Conservation (phyloP, 768 basidiomycete species). For the Atractiella rhizophila region DNA sequence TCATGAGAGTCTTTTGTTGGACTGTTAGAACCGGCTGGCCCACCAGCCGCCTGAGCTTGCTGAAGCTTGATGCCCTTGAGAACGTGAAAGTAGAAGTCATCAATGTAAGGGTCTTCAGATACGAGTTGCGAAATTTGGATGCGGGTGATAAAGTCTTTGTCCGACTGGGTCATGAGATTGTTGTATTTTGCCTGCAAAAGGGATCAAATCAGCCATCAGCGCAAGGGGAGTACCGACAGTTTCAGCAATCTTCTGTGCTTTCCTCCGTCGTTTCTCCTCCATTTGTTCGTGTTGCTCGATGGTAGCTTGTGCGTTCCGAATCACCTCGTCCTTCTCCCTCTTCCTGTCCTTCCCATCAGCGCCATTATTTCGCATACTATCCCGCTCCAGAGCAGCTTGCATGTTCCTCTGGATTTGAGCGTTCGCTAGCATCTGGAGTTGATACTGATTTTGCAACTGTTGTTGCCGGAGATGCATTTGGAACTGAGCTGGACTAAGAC, state of each 20-base stretch:
- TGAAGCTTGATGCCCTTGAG: conserved; percentile 40
- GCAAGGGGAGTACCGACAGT: conserved; percentile 34
- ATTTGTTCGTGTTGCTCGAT: conserved; percentile 30
- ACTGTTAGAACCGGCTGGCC: not conserved
- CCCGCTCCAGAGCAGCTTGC: conserved; percentile 47
- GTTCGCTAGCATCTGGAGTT: conserved; percentile 37
- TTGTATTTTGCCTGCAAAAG: conserved; percentile 53
- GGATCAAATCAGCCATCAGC: conserved; percentile 5
- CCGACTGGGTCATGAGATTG: conserved; percentile 86
- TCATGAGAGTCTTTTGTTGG: not conserved
- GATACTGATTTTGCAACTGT: conserved; percentile 33
- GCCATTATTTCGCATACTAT: conserved; percentile 34
- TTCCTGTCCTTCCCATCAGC: conserved; percentile 4
- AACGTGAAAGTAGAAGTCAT: conserved; percentile 96
- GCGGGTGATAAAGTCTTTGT: conserved; percentile 97
- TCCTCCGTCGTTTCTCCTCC: conserved; percentile 49
- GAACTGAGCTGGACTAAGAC: not conserved
- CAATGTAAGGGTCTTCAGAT: conserved; percentile 65
- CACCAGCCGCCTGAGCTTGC: conserved; percentile 4
- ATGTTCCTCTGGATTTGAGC: conserved; percentile 51
- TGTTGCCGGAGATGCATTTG: conserved; percentile 18
- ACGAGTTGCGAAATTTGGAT: conserved; percentile 97
- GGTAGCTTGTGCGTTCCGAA: conserved; percentile 47
- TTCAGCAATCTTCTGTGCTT: conserved; percentile 61
- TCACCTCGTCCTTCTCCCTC: conserved; percentile 59